These are phyloP conservation scores for Boletus semigastroideus DNA, from an alignment of 1,284 basidiomycete species.

Conservation along the genomic window DNA sequence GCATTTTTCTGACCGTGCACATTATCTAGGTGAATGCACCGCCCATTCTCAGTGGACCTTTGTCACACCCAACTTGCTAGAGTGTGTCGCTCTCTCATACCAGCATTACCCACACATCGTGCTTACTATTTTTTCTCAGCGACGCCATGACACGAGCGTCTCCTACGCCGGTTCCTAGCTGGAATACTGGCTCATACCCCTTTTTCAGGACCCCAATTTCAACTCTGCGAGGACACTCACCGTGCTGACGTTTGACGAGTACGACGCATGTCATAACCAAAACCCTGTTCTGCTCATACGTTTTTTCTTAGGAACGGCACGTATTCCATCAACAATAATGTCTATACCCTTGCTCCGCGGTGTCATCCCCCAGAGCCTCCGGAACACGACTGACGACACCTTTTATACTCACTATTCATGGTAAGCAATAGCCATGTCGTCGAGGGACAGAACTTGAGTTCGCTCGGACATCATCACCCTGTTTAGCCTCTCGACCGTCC, in stretches of 20 bases:
- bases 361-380: conserved; percentile 43
- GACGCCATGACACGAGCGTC: conserved; percentile 54
- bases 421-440: too few species aligned
- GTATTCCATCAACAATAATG: conserved; percentile 44
- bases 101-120: neutral
- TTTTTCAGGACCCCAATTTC: conserved; percentile 49
- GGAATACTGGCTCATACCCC: conserved; percentile 51
- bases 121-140: conserved; percentile 23
- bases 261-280: neutral
- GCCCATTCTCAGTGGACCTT: conserved; percentile 61
- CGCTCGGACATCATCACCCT: too few species aligned
- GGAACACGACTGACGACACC: conserved; percentile 50
- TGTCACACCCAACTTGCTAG: conserved; percentile 59
- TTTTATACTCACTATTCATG: conserved; percentile 69
- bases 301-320: conserved; percentile 43
- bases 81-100: conserved; percentile 13
- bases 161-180: conserved; percentile 51
- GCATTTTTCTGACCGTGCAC: neutral
- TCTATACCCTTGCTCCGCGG: conserved; percentile 54
- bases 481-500: conserved; percentile 60
- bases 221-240: conserved; percentile 54
- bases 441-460: too few species aligned
- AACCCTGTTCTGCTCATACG: neutral
- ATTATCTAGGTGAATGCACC: conserved; percentile 32
- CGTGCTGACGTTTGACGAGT: conserved; percentile 53